Evolutionary conservation across 2,329 filamentous ascomycete genomes (phyloP), one percentile per base, ranked within the genome.

Genomic region (Westerdykella aurantiaca): DNA sequence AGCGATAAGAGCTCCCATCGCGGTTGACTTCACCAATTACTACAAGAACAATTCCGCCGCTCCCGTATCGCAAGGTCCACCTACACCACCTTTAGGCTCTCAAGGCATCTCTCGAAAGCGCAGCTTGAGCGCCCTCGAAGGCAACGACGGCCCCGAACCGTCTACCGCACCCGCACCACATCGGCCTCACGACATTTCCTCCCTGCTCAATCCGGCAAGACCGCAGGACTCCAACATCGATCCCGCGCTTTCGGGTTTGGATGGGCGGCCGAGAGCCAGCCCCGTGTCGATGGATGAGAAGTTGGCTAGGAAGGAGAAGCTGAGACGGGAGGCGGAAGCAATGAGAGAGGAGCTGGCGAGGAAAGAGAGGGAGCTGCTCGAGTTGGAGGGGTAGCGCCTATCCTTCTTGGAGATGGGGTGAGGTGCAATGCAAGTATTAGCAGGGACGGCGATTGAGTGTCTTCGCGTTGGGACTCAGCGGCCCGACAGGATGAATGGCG

Each of bases 1-100:
- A 29, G 25, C 25, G 25, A 29, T 29, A 29, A 35, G 61, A 43
- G 63, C 57, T 2, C 63, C 64, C 12, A 46, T 64, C 2, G 60
- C 64, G 5, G 57, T 68, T 34, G 65, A 68, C 48, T 68, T 68
- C 38, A 68, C 65, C 3, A 58, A 61, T 34, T 68, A 65, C 47
- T 53, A 59, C 34, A 44, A 47, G 18, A 56, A 43, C 22, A 37
- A 46, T 18, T 45, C 52, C 4, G 38, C 51, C 4, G 54, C 55
- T 21, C 53, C 52, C 6, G 48, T 55, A 22, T 45, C 49, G 16
- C 39, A 16, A 33, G 33, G 37, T 21, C 35, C 44, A 10, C 42
- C 46, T 5, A 41, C 57, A 39, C 35, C 48, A 17, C 61, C 52
- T 7, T 29, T 12, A 29, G 25, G 25, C 25, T 12, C 25, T 29